Conservation (phyloP, 352 stramenopile genomes). For the Saprolegnia parasitica region DNA sequence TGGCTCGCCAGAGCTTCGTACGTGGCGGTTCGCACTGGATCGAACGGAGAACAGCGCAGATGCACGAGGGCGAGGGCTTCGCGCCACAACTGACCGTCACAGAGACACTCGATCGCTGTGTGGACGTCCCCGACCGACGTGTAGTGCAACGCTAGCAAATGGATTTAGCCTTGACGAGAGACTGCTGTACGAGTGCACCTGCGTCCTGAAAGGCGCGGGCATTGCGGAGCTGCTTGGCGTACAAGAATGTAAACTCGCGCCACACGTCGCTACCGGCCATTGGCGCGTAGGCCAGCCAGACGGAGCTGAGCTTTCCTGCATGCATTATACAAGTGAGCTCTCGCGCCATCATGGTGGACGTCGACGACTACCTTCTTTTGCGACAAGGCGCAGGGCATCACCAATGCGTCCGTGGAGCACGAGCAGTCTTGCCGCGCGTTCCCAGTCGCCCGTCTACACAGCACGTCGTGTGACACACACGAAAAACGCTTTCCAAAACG, state of each 20-base stretch:
- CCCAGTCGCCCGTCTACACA: slow-evolving; percentile 44
- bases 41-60: slow-evolving; percentile 38
- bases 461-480: neutral
- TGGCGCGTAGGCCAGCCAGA: slow-evolving; percentile 63
- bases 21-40: slow-evolving; percentile 41
- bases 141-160: slow-evolving; percentile 46
- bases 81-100: slow-evolving; percentile 37
- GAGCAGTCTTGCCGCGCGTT: slow-evolving; percentile 43
- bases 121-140: slow-evolving; percentile 56
- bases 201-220: slow-evolving; percentile 46
- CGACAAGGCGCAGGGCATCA: slow-evolving; percentile 55
- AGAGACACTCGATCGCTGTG: slow-evolving; percentile 40
- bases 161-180: slow-evolving; percentile 2
- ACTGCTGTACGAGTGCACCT: slow-evolving; percentile 29
- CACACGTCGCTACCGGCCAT: slow-evolving; percentile 71
- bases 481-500: too few species aligned
- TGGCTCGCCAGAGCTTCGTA: slow-evolving; percentile 37
- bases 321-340: neutral
- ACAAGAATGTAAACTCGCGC: slow-evolving; percentile 59
- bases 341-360: neutral
- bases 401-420: slow-evolving; percentile 49
- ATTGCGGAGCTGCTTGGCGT: slow-evolving; percentile 48
- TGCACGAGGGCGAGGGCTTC: slow-evolving; percentile 59
- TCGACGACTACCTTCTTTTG: slow-evolving; percentile 35
- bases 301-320: slow-evolving; percentile 34